Evolutionary conservation across 805 yeast genomes (phyloP).

Genomic region (Candida bentonensis): DNA sequence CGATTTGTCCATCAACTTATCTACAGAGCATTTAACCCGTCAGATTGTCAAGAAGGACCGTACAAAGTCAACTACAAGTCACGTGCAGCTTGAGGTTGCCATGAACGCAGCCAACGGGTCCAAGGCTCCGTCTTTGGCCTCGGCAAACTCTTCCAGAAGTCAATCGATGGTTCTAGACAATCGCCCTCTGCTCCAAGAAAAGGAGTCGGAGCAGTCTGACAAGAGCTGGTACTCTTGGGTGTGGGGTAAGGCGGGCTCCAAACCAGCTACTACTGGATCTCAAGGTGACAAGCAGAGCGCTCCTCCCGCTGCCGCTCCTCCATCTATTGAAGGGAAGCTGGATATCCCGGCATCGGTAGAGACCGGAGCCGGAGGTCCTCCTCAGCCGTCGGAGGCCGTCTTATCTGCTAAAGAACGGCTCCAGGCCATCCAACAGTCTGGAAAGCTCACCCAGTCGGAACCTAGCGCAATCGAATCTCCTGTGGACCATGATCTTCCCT

Average conservation of each 20-base stretch:
- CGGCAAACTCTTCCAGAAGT: neutral
- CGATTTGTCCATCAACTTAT: neutral
- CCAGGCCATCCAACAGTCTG: neutral
- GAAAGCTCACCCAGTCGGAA: neutral
- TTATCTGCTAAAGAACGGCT: neutral
- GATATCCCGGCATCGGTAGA: neutral
- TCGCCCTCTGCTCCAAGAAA: neutral
- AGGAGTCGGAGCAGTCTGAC: neutral
- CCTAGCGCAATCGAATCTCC: neutral
- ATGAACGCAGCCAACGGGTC: neutral
- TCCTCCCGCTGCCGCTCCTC: neutral
- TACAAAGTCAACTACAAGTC: neutral
- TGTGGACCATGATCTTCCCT: neutral
- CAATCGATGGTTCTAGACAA: neutral
- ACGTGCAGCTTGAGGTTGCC: neutral
- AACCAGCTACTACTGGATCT: neutral
- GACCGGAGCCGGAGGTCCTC: neutral
- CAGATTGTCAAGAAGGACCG: neutral
- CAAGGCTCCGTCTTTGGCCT: neutral
- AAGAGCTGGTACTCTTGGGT: constrained; percentile 3
- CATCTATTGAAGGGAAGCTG: neutral
- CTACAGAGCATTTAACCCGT: neutral
- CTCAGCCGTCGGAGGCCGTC: neutral
- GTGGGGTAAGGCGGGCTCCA: neutral
- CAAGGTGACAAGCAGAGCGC: neutral